These are phyloP conservation scores for Neohortaea acidophila DNA, from an alignment of 495 filamentous ascomycete species.

Conservation along the genomic window DNA sequence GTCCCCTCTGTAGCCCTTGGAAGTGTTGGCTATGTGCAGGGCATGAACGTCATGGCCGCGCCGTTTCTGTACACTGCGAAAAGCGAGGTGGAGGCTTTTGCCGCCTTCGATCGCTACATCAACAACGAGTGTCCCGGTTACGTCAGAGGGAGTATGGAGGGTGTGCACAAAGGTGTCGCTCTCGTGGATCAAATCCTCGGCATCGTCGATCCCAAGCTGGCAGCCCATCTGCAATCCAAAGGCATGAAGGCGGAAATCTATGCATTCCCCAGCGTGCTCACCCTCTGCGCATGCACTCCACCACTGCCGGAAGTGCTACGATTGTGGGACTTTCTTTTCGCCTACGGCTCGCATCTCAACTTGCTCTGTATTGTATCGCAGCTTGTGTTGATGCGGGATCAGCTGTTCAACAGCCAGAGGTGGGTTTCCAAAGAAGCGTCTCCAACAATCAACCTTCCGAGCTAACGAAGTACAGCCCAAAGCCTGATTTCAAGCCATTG, in stretches of 20 bases:
- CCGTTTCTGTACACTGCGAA: conserved; percentile 91
- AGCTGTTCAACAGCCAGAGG: conserved; percentile 69
- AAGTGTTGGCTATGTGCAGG: conserved; percentile 77
- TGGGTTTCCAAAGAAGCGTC: no score
- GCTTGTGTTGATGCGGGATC: conserved; percentile 70
- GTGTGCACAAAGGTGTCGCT: conserved; percentile 79
- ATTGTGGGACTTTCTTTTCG: conserved; percentile 97
- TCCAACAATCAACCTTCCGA: not conserved
- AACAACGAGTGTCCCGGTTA: conserved; percentile 85
- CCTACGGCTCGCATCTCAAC: conserved; percentile 87
- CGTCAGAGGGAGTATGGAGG: conserved; percentile 90
- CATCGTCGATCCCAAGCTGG: conserved; percentile 81
- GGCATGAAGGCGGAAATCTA: conserved; percentile 85
- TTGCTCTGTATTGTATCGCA: conserved; percentile 97
- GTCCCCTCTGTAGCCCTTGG: conserved; percentile 1
- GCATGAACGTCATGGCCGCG: conserved; percentile 98
- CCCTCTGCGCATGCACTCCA: conserved; percentile 91
- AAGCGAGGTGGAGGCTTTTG: conserved; percentile 88
- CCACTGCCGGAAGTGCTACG: conserved; percentile 84
- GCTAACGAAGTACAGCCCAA: conserved; percentile 45
- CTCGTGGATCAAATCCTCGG: conserved; percentile 82
- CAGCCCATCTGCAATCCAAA: conserved; percentile 65
- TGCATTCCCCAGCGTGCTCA: conserved; percentile 93
- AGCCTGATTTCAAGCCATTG: conserved; percentile 73
- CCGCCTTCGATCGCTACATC: conserved; percentile 76